These are phyloP conservation scores for Colletotrichum zoysiae DNA, from an alignment of 2,329 filamentous ascomycete species.

Conservation along the genomic window DNA sequence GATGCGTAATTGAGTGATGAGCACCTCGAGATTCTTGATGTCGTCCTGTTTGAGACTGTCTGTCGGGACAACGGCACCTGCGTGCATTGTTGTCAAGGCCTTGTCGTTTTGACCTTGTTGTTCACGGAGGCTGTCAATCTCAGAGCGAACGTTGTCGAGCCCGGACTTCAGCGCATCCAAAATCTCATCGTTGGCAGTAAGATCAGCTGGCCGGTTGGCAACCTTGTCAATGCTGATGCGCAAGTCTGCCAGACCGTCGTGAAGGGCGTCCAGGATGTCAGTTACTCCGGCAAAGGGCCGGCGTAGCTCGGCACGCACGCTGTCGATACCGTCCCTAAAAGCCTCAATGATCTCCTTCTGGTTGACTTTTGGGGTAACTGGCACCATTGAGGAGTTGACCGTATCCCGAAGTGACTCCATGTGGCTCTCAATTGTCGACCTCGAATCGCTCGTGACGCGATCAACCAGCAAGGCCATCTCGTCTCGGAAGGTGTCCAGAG, in stretches of 20 bases:
- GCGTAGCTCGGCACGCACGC: slow-evolving; percentile 80
- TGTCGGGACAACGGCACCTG: slow-evolving; percentile 62
- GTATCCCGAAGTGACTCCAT: slow-evolving; percentile 85
- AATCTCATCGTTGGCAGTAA: slow-evolving; percentile 90
- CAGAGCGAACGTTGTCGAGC: slow-evolving; percentile 78
- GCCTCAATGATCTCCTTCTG: slow-evolving; percentile 78
- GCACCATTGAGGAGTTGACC: slow-evolving; percentile 77
- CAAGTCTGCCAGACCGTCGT: slow-evolving; percentile 86
- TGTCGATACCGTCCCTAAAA: slow-evolving; percentile 78
- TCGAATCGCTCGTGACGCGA: slow-evolving; percentile 62
- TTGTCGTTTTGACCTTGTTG: slow-evolving; percentile 56
- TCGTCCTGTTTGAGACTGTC: slow-evolving; percentile 76
- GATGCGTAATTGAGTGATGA: slow-evolving; percentile 84
- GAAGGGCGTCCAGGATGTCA: slow-evolving; percentile 89
- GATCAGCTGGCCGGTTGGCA: slow-evolving; percentile 81
- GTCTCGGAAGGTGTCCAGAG: slow-evolving; percentile 74
- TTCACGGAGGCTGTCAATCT: slow-evolving; percentile 84
- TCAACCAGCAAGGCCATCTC: slow-evolving; percentile 75
- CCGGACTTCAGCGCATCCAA: slow-evolving; percentile 89
- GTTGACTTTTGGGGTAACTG: slow-evolving; percentile 64
- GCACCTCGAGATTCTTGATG: slow-evolving; percentile 85
- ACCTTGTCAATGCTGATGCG: slow-evolving; percentile 82
- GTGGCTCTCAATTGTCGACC: slow-evolving; percentile 82
- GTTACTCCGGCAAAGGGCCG: slow-evolving; percentile 78
- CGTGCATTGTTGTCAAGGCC: slow-evolving; percentile 66